Evolutionary conservation across 495 filamentous ascomycete species (phyloP).

Genomic region (Jackrogersella multiformis): DNA sequence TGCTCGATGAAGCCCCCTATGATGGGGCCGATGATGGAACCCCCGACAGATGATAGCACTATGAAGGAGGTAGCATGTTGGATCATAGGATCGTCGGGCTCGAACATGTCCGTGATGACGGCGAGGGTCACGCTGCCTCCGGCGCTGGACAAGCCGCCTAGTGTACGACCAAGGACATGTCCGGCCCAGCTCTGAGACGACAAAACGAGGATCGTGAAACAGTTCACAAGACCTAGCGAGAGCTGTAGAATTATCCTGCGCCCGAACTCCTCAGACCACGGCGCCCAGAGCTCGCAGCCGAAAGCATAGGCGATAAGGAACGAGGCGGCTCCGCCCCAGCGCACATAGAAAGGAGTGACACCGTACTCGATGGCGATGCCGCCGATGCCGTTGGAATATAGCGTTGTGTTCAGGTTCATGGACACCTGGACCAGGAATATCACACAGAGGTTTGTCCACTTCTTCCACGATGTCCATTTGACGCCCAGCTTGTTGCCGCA

Average conservation of each 20-base stretch:
- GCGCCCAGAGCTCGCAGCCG: conserved; percentile 73
- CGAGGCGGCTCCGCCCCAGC: conserved; percentile 54
- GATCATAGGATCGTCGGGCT: conserved; percentile 60
- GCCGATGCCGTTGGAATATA: conserved; percentile 54
- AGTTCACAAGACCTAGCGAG: conserved; percentile 66
- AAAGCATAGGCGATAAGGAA: conserved; percentile 71
- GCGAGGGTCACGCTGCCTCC: conserved; percentile 71
- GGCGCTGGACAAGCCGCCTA: conserved; percentile 68
- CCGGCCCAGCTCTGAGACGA: conserved; percentile 64
- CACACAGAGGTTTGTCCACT: conserved; percentile 55
- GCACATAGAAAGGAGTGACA: conserved; percentile 53
- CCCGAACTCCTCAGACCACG: conserved; percentile 71
- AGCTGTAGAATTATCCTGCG: conserved; percentile 65
- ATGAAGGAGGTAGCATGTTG: conserved; percentile 70
- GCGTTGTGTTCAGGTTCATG: conserved; percentile 63
- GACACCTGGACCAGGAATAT: conserved; percentile 35
- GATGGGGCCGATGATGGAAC: conserved; percentile 60
- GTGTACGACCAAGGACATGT: conserved; percentile 64
- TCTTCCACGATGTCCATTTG: conserved; percentile 59
- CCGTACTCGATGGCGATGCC: conserved; percentile 61
- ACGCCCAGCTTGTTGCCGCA: conserved; percentile 62
- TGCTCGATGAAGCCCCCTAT: conserved; percentile 65
- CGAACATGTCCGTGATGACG: conserved; percentile 70
- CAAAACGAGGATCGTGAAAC: conserved; percentile 65
- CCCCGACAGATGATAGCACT: conserved; percentile 65